Evolutionary conservation across 768 basidiomycete species (phyloP).

Genomic region (Suillus brevipes): DNA sequence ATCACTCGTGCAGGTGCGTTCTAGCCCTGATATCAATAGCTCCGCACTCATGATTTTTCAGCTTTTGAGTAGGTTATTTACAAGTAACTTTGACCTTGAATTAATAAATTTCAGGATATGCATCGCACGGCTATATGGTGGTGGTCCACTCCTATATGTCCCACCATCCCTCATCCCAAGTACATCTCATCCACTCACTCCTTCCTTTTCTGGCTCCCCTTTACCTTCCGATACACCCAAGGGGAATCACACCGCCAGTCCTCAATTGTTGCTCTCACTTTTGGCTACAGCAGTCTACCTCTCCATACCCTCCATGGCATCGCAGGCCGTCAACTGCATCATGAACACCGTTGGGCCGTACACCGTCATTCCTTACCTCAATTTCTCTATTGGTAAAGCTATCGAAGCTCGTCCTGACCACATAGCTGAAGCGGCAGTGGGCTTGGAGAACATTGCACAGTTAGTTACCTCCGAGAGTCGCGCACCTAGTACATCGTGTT

Average conservation of each 20-base stretch:
- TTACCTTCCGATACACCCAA: conserved; percentile 37
- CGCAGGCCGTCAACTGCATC: conserved; percentile 71
- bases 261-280: conserved; percentile 80
- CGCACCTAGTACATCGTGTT: conserved; percentile 10
- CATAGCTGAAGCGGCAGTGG: conserved; percentile 64
- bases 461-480: conserved; percentile 38
- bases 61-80: conserved; percentile 80
- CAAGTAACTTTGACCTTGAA: conserved; percentile 1
- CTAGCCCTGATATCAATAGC: not conserved
- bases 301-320: conserved; percentile 73
- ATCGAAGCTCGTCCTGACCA: conserved; percentile 43
- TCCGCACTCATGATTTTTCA: conserved; percentile 30
- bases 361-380: conserved; percentile 74
- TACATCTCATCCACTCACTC: conserved; percentile 66
- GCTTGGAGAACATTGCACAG: conserved; percentile 67
- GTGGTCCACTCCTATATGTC: conserved; percentile 74
- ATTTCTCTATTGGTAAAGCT: conserved; percentile 76
- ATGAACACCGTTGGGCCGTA: conserved; percentile 75
- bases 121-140: conserved; percentile 84
- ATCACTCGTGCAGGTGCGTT: conserved; percentile 81
- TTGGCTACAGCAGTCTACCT: conserved; percentile 87
- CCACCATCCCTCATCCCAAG: conserved; percentile 67
- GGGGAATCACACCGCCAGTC: conserved; percentile 72
- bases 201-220: conserved; percentile 49
- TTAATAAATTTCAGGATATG: conserved; percentile 58